These are phyloP conservation scores for Pseudozyma flocculosa DNA, from an alignment of 1,284 basidiomycete genomes.

Conservation along the genomic window DNA sequence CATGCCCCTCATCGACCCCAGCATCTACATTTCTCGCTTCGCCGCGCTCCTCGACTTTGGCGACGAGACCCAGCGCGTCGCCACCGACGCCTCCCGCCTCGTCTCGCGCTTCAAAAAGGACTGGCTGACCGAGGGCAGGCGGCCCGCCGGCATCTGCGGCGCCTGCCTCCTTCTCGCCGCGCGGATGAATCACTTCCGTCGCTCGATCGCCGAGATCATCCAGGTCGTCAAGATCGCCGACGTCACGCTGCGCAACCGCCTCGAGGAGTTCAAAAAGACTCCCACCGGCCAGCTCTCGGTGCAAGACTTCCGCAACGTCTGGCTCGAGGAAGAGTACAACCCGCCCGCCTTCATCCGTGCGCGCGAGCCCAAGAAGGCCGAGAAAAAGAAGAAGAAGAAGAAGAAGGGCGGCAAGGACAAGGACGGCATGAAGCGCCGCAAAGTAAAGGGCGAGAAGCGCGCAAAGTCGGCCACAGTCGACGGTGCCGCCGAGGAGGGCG, in stretches of 20 bases:
- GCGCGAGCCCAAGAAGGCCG: constrained; percentile 68
- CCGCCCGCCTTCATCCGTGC: constrained; percentile 75
- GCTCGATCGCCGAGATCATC: constrained; percentile 90
- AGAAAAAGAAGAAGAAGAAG: constrained; percentile 56
- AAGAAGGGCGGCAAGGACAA: constrained; percentile 14
- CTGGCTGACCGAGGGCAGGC: constrained; percentile 93
- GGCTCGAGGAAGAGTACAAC: constrained; percentile 86
- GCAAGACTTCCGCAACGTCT: constrained; percentile 85
- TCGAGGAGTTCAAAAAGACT: constrained; percentile 94
- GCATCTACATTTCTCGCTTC: constrained; percentile 95
- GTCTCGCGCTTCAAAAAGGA: constrained; percentile 93
- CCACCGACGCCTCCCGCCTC: constrained; percentile 88
- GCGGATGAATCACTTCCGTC: constrained; percentile 95
- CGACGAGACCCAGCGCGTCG: constrained; percentile 85
- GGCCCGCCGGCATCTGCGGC: constrained; percentile 95
- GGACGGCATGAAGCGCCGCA: constrained; percentile 4
- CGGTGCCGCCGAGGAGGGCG: constrained; percentile 51
- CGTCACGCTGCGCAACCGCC: constrained; percentile 83
- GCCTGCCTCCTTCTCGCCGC: constrained; percentile 92
- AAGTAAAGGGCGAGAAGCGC: constrained; percentile 1
- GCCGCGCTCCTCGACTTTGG: constrained; percentile 96
- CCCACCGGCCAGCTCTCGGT: constrained; percentile 82
- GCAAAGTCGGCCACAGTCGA: constrained; percentile 46
- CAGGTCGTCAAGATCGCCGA: constrained; percentile 95
- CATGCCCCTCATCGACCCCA: constrained; percentile 88